Base-by-base conservation (phyloP, 352 stramenopile genomes). In the Phytophthora pistaciae region DNA sequence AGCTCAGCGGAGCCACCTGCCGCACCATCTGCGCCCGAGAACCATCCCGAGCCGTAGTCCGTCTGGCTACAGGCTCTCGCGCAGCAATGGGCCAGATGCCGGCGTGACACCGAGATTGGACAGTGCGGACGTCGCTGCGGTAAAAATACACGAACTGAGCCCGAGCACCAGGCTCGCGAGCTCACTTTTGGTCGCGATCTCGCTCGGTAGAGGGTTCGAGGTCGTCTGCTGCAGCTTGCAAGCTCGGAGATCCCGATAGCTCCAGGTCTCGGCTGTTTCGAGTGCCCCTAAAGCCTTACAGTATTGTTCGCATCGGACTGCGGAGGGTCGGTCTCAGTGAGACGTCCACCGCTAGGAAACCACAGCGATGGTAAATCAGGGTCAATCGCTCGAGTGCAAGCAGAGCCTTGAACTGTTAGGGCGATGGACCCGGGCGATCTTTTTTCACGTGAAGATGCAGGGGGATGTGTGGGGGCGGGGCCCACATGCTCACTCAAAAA, bases 31-130 rank as follows among this genome's bases (percentile, higher is more conserved):
- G 67, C 57, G 31, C 31, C 18, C 46, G 10, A 55, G 44, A 56
- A 16, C 23, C 52, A 68, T 68, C 60, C 42, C 48, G 67, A 60
- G 54, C 57, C 58, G 25, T 18, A n/a, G 38, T 33, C 38, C 25
- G 50, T 56, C 57, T 75, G 71, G 71, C 46, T 78, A 66, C 72
- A 79, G 70, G 63, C 68, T 75, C 70, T 76, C 21, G 65, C 27
- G 46, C 58, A 75, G 56, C 49, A 64, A 62, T 60, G 31, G 69
- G 57, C 16, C 70, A 69, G 57, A 52, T 40, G 54, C 36, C 33
- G 61, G 46, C 23, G 31, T 74, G 50, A 71, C 60, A 63, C 60
- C 66, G 52, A 75, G 61, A 72, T 66, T 74, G 66, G 68, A 72
- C 50, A 74, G 48, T 72, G 44, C 57, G 13, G 27, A 18, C 21